Base-by-base conservation (phyloP, 768 basidiomycete genomes). In the Rubroboletus satanas region DNA sequence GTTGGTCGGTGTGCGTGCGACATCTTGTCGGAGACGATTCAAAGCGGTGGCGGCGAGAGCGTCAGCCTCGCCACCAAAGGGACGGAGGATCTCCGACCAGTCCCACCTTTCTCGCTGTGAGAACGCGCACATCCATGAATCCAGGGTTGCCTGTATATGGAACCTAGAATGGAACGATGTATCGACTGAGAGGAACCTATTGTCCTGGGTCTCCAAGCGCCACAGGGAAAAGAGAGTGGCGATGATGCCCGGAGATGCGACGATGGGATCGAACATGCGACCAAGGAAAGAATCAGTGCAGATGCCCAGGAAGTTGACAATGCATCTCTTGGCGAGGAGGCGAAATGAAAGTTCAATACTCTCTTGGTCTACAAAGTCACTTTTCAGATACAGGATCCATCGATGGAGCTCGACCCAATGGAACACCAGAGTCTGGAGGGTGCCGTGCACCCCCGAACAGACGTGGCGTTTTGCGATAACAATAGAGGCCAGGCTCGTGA, bases 81-180 rank as follows among this genome's bases (percentile, higher is more conserved):
- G 59, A 18, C 36, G 50, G 12, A 69, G 45, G 43, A 69, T 60
- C 48, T 69, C 69, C 6, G 44, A 46, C 68, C 69, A 69, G 33
- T 58, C 45, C 69, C 69, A 69, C 5, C 1, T 51, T 51, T 69
- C 70, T 12, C 50, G 41, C 7, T 54, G 36, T 9, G 67, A 55
- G 15, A 69, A 69, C 2, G 54, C 15, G 28, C 61, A 63, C 68
- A 70, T 69, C 60, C 69, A 69, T 0, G 59, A 58, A 41, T 69
- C 69, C 42, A 71, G 42, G 15, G 47, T 57, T 31, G 51, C 62
- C 11, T 65, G 45, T 29, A 38, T 45, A n/a, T 56, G 49, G 31
- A 45, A 49, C n/a, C 45, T 39, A 1, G 58, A 55, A 32, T 33
- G 45, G 11, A 52, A 31, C 7, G 47, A 31, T 14, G 59, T 33